These are phyloP conservation scores for Xylaria sp. DNA, from an alignment of 2,329 filamentous ascomycete species.

Conservation along the genomic window DNA sequence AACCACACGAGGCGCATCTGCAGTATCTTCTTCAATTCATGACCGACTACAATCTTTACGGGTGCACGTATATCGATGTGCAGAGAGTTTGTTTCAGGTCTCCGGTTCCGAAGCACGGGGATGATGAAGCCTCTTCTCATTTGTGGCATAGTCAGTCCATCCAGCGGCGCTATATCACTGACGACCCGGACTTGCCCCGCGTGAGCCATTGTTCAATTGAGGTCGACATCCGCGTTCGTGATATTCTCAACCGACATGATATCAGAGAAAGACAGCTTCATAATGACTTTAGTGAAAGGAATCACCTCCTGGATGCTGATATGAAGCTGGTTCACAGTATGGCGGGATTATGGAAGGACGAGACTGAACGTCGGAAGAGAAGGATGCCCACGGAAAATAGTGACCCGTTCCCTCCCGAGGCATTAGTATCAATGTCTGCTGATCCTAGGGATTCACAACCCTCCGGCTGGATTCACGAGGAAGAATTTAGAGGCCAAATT, in stretches of 20 bases:
- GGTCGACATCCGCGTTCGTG: conserved; percentile 85
- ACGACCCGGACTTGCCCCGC: conserved; percentile 70
- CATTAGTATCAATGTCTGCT: conserved; percentile 86
- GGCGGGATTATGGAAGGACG: conserved; percentile 91
- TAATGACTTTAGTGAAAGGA: conserved; percentile 81
- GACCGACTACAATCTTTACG: conserved; percentile 97
- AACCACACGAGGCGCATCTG: conserved; percentile 92
- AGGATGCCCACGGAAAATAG: conserved; percentile 71
- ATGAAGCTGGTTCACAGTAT: conserved; percentile 92
- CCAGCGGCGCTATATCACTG: conserved; percentile 60
- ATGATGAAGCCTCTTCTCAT: conserved; percentile 65
- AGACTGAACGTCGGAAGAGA: conserved; percentile 77
- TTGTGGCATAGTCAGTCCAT: conserved; percentile 83
- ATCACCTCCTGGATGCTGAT: conserved; percentile 66
- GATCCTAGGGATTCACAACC: conserved; percentile 73
- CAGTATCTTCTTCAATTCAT: conserved; percentile 96
- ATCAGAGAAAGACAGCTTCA: conserved; percentile 80
- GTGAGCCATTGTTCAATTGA: conserved; percentile 89
- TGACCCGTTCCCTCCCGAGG: conserved; percentile 81
- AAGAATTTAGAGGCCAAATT: conserved; percentile 75
- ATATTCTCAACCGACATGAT: conserved; percentile 83
- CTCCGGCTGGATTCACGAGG: conserved; percentile 93
- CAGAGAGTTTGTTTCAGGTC: conserved; percentile 73
- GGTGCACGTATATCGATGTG: conserved; percentile 84
- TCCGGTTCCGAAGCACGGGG: conserved; percentile 74